Evolutionary conservation across 2,329 filamentous ascomycete species (phyloP).

Genomic region (Calonectria pseudoturangicola): DNA sequence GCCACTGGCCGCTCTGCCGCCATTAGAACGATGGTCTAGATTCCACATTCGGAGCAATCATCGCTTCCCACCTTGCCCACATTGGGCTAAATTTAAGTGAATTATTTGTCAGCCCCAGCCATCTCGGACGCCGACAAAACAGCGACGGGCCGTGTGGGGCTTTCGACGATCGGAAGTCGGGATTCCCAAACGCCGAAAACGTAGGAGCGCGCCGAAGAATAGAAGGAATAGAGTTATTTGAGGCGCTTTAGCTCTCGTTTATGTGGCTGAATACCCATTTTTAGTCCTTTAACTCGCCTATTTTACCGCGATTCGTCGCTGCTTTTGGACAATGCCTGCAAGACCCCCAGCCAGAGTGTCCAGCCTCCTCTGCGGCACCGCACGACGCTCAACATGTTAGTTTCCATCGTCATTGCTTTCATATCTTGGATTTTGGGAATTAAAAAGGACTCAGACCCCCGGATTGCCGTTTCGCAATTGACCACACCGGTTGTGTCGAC

Average conservation of each 20-base stretch:
- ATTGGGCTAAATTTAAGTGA: background rate
- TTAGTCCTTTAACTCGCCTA: too few species aligned
- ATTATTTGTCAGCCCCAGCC: constrained; percentile 30
- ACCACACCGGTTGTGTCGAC: constrained; percentile 15
- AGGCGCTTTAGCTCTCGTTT: background rate
- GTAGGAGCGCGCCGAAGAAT: background rate
- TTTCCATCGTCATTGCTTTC: constrained; percentile 43
- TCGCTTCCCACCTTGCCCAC: constrained; percentile 9
- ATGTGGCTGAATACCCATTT: background rate
- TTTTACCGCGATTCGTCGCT: background rate
- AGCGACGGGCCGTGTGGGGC: constrained; percentile 22
- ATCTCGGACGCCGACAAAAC: background rate
- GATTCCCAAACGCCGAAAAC: background rate
- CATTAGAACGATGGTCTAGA: background rate
- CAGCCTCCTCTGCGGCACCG: constrained; percentile 31
- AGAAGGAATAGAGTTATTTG: background rate
- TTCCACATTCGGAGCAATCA: background rate
- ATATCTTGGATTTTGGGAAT: constrained; percentile 46
- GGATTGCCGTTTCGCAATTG: constrained; percentile 30
- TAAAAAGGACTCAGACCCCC: constrained; percentile 47
- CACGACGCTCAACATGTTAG: constrained; percentile 48
- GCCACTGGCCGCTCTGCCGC: background rate
- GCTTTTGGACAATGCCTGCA: constrained; percentile 31
- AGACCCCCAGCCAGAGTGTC: constrained; percentile 31
- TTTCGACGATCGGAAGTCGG: constrained; percentile 10